Conservation (phyloP, 2,329 filamentous ascomycete species). For the Pleomassaria siparia region DNA sequence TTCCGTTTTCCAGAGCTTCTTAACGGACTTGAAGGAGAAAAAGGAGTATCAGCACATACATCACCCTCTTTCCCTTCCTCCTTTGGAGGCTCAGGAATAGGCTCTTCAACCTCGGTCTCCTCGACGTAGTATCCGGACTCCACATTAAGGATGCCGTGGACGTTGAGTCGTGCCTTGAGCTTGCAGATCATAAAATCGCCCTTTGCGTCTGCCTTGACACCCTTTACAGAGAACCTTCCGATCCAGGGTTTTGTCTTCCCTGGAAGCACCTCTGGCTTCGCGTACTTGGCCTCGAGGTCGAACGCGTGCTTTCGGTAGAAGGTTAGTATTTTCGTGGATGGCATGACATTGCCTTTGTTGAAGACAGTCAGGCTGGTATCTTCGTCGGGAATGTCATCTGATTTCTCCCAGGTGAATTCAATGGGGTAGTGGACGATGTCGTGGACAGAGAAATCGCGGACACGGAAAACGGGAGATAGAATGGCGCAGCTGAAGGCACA, state of each 20-base stretch:
- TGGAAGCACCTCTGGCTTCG: conserved; percentile 80
- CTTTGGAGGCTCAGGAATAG: conserved; percentile 69
- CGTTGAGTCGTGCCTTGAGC: conserved; percentile 94
- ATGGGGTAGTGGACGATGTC: conserved; percentile 98
- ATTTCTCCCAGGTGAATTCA: conserved; percentile 99
- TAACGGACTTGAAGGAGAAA: conserved; percentile 13
- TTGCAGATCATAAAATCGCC: conserved; percentile 99
- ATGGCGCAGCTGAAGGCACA: conserved; percentile 98
- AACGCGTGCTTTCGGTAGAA: conserved; percentile 99
- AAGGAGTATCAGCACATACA: conserved; percentile 58
- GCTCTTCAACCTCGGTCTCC: conserved; percentile 95
- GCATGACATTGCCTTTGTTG: conserved; percentile 94
- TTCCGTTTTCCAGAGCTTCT: conserved; percentile 16
- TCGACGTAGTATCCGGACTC: conserved; percentile 98
- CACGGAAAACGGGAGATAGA: conserved; percentile 94
- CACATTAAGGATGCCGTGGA: conserved; percentile 94
- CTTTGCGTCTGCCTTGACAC: conserved; percentile 87
- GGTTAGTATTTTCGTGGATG: conserved; percentile 97
- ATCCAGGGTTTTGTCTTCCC: conserved; percentile 94
- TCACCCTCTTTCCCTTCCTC: conserved; percentile 65
- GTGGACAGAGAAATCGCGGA: conserved; percentile 96
- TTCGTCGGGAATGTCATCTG: conserved; percentile 95
- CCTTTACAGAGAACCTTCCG: conserved; percentile 96
- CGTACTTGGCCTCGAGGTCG: conserved; percentile 92
- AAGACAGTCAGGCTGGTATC: conserved; percentile 97